Percentiles rank a stretch among this genome's conserved stretches.
Evolutionary conservation across 179 eudicot genomes (phyloP).

Genomic region (Patellifolia procumbens): DNA sequence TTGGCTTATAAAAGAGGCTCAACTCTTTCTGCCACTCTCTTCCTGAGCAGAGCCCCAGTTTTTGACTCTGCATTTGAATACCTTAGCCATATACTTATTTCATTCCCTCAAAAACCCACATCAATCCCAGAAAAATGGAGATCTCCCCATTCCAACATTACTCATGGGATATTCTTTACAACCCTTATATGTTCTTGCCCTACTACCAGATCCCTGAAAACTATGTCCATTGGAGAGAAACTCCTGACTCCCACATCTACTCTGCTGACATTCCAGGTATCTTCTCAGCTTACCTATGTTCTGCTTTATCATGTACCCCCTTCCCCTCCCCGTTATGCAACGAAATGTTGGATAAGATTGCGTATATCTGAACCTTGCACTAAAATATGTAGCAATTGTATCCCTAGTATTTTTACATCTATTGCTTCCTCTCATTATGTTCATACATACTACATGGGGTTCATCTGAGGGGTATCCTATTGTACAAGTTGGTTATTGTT

Average conservation of each 20-base stretch:
- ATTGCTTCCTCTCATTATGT: background rate
- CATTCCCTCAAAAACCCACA: background rate
- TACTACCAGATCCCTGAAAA: conserved; percentile 50
- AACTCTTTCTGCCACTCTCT: background rate
- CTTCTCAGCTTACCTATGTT: background rate
- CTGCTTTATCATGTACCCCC: too few relatives aligned
- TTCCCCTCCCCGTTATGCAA: background rate
- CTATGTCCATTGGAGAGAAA: conserved; percentile 63
- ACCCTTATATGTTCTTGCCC: conserved; percentile 42
- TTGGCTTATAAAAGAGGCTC: conserved; percentile 3
- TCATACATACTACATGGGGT: too few relatives aligned
- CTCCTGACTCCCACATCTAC: conserved; percentile 64
- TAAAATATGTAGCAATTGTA: background rate
- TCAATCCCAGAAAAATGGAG: conserved; percentile 42
- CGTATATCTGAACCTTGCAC: background rate
- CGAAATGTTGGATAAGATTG: background rate
- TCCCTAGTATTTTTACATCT: background rate
- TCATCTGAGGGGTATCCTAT: too few relatives aligned
- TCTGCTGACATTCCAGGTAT: conserved; percentile 66
- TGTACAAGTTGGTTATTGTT: too few relatives aligned
- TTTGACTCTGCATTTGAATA: background rate
- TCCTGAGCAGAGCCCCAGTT: conserved; percentile 2
- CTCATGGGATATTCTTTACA: conserved; percentile 34
- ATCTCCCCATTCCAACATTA: conserved; percentile 38
- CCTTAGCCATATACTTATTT: background rate